Conservation (phyloP, 305 asterid species). For the Fraxinus dipetala region DNA sequence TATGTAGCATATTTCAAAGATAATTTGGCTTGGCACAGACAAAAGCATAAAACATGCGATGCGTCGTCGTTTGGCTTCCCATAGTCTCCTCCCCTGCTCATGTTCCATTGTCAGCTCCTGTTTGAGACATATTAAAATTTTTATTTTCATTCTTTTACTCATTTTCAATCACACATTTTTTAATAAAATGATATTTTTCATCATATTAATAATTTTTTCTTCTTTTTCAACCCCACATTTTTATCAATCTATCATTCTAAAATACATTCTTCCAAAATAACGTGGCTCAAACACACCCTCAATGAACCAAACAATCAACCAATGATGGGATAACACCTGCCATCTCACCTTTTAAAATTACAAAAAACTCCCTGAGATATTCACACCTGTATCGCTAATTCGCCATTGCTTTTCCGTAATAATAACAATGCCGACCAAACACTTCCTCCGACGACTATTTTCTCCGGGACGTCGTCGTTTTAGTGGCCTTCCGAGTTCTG, state of each 20-base stretch:
- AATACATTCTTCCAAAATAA: too few relatives aligned
- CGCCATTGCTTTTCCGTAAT: conserved; percentile 6
- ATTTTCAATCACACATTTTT: too few relatives aligned
- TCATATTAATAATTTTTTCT: too few relatives aligned
- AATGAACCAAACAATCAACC: neutral
- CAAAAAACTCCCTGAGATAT: conserved; percentile 16
- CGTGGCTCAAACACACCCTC: too few relatives aligned
- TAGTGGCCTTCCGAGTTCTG: neutral
- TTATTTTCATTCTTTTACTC: too few relatives aligned
- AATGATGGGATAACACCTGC: neutral
- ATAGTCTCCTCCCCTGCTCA: too few relatives aligned
- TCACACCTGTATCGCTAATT: conserved; percentile 20
- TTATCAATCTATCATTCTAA: too few relatives aligned
- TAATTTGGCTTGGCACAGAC: neutral
- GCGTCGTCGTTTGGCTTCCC: neutral
- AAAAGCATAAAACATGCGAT: neutral
- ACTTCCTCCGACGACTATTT: conserved; percentile 13
- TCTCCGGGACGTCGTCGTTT: conserved; percentile 26
- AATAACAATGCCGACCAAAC: neutral
- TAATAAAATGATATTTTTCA: too few relatives aligned
- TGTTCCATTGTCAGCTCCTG: too few relatives aligned
- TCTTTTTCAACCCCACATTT: too few relatives aligned
- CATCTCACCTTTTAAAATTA: neutral
- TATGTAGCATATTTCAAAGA: too few relatives aligned
- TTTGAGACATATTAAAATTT: too few relatives aligned